Percentiles rank a stretch among this genome's conserved stretches.
These are phyloP conservation scores for Chenopodium quinoa DNA, from an alignment of 148 eudicot genomes.

Conservation along the genomic window DNA sequence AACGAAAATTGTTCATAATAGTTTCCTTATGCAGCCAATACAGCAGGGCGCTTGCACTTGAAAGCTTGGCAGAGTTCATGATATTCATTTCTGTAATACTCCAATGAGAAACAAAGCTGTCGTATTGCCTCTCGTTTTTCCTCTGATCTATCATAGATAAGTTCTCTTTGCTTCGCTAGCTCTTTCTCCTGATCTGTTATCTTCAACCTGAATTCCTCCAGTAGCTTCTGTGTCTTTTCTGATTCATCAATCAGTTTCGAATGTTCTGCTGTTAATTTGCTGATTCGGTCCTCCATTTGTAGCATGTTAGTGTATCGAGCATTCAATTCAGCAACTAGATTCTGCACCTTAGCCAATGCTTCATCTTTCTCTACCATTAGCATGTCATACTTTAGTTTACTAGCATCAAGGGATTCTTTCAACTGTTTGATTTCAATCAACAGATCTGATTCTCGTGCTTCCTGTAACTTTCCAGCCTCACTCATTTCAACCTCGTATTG, in stretches of 20 bases:
- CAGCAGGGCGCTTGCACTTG: conserved; percentile 41
- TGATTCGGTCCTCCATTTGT: conserved; percentile 38
- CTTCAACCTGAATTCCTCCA: conserved; percentile 39
- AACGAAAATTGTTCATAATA: not conserved
- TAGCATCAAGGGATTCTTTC: conserved; percentile 51
- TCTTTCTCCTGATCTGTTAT: conserved; percentile 61
- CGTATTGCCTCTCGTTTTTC: conserved; percentile 88
- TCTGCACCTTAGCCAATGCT: conserved; percentile 45
- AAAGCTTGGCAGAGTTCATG: conserved; percentile 57
- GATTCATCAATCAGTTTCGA: conserved; percentile 29
- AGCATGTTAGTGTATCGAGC: conserved; percentile 30
- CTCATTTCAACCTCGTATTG: conserved; percentile 34
- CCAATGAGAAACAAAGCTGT: conserved; percentile 83
- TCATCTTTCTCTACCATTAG: conserved; percentile 64
- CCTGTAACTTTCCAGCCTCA: conserved; percentile 36
- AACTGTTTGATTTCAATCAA: conserved; percentile 38
- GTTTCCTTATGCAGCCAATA: conserved; percentile 33
- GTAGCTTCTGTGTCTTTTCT: conserved; percentile 33
- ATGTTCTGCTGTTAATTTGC: conserved; percentile 29
- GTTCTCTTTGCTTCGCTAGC: conserved; percentile 41
- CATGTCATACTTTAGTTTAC: conserved; percentile 46
- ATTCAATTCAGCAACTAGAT: conserved; percentile 46
- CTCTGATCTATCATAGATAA: conserved; percentile 55
- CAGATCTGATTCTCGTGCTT: conserved; percentile 39
- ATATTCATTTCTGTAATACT: conserved; percentile 70